Evolutionary conservation across 176 grass and related monocot species (phyloP).

Genomic region (Cocos nucifera): DNA sequence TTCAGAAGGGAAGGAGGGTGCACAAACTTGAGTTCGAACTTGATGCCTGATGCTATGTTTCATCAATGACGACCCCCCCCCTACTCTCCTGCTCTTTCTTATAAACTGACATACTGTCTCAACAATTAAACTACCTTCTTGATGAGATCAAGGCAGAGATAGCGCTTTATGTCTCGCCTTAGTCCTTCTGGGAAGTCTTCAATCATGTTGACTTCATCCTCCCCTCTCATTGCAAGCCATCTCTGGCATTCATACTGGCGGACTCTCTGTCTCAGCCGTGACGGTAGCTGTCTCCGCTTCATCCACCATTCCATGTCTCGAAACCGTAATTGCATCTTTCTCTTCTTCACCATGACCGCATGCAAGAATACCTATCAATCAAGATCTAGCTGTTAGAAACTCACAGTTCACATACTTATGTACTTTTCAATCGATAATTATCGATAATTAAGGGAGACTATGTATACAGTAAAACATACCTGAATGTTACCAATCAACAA

Average conservation of each 20-base stretch:
- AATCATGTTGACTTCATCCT: conserved; percentile 94
- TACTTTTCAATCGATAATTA: too few relatives aligned
- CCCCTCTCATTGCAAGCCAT: conserved; percentile 78
- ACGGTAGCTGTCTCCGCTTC: conserved; percentile 76
- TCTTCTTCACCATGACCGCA: conserved; percentile 73
- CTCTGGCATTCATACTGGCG: conserved; percentile 66
- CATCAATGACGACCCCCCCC: too few relatives aligned
- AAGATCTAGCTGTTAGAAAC: neutral
- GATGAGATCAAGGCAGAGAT: conserved; percentile 80
- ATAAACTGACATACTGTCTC: too few relatives aligned
- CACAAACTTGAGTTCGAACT: too few relatives aligned
- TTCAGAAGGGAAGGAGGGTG: too few relatives aligned
- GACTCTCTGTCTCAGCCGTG: conserved; percentile 71
- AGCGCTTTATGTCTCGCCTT: conserved; percentile 77
- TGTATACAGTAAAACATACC: conserved; percentile 11
- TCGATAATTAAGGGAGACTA: too few relatives aligned
- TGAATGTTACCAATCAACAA: conserved; percentile 97
- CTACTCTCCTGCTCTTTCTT: too few relatives aligned
- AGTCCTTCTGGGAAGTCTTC: conserved; percentile 79
- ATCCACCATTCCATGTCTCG: conserved; percentile 99
- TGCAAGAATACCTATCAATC: conserved; percentile 73
- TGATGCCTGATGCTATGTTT: too few relatives aligned
- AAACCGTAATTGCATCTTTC: conserved; percentile 81
- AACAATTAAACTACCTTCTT: conserved; percentile 40
- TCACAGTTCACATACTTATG: too few relatives aligned